A percentile compares a stretch with the other conserved stretches of the same genome.
These are phyloP conservation scores for Plasmodium adleri DNA, from an alignment of 169 alveolate species.

Conservation along the genomic window DNA sequence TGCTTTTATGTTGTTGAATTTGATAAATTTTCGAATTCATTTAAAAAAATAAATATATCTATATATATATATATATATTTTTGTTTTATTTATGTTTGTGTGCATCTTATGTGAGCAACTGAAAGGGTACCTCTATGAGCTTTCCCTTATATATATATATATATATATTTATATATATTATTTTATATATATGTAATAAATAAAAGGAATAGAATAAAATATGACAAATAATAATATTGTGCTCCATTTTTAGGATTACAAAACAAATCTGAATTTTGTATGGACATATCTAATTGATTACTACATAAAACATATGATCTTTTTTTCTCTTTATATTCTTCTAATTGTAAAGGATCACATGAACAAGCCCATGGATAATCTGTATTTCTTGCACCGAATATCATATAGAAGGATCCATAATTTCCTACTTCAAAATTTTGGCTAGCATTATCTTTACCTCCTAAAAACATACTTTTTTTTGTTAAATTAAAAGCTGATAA, in stretches of 20 bases:
- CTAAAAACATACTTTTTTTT: slow-evolving; percentile 1
- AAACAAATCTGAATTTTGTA: slow-evolving; percentile 80
- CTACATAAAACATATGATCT: slow-evolving; percentile 82
- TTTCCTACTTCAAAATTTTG: slow-evolving; percentile 66
- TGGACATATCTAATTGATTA: slow-evolving; percentile 84
- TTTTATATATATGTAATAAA: slow-evolving; percentile 22
- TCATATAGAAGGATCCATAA: slow-evolving; percentile 53
- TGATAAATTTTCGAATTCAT: no score
- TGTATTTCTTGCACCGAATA: slow-evolving; percentile 76
- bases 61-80: no score
- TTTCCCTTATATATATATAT: neutral
- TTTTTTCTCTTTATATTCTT: slow-evolving; percentile 79
- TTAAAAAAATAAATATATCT: no score
- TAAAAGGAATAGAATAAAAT: slow-evolving; percentile 27
- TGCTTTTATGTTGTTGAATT: no score
- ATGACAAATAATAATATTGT: slow-evolving; percentile 47
- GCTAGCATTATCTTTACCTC: slow-evolving; percentile 21
- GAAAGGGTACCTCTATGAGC: neutral
- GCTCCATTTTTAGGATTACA: slow-evolving; percentile 82
- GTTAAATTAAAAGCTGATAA: neutral
- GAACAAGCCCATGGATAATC: slow-evolving; percentile 90
- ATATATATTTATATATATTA: neutral
- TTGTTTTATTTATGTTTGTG: neutral
- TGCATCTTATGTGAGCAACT: neutral
- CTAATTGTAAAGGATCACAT: slow-evolving; percentile 80